These are phyloP conservation scores for Corymbia calophylla DNA, from an alignment of 441 rosid genomes.

Conservation along the genomic window DNA sequence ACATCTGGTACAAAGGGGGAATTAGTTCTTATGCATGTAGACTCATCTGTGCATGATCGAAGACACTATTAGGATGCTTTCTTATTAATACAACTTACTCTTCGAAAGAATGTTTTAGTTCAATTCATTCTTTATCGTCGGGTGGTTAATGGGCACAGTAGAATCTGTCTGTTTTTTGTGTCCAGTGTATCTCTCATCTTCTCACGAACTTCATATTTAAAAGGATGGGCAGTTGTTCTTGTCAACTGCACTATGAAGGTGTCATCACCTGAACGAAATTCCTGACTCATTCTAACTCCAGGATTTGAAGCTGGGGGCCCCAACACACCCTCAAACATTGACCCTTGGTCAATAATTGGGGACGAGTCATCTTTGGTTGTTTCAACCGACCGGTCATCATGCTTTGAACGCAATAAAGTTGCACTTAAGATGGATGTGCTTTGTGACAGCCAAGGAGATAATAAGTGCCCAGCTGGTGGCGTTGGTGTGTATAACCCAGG, in stretches of 20 bases:
- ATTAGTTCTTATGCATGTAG: not conserved
- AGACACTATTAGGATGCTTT: not conserved
- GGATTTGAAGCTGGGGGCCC: conserved; percentile 95
- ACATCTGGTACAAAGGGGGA: not conserved
- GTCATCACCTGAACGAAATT: not conserved
- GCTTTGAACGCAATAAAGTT: conserved; percentile 70
- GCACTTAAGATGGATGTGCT: conserved; percentile 73
- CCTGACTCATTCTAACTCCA: conserved; percentile 5
- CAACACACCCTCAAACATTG: conserved; percentile 60
- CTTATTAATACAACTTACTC: not conserved
- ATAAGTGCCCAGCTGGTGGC: conserved; percentile 54
- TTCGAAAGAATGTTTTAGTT: not conserved
- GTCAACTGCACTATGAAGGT: not conserved
- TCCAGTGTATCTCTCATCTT: not conserved
- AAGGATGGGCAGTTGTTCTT: not conserved
- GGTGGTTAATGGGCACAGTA: not conserved
- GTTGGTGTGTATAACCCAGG: conserved; percentile 86
- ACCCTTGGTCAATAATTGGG: conserved; percentile 81
- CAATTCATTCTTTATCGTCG: not conserved
- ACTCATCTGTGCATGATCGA: not conserved
- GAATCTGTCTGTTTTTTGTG: not conserved
- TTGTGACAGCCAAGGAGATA: conserved; percentile 39
- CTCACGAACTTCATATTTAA: not conserved
- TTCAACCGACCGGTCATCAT: conserved; percentile 78
- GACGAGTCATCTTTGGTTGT: conserved; percentile 36